phyloP scores from a whole-genome alignment of 495 filamentous ascomycete genomes.

The Beverwykella pulmonaria region DNA sequence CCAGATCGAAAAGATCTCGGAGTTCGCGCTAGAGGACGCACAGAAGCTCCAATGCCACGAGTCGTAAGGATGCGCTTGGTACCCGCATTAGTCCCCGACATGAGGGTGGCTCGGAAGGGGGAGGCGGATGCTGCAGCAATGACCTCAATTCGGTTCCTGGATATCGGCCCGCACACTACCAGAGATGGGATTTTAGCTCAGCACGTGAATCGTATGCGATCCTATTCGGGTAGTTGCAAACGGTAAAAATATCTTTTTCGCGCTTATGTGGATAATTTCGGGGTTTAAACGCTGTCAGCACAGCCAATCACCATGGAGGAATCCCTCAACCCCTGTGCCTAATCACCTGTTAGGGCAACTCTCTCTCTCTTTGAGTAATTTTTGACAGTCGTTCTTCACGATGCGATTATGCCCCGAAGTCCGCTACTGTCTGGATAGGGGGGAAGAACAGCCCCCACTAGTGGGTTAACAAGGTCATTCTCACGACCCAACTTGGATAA shows the following conservation, averaged over 20 bases:
- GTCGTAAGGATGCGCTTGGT: constrained; percentile 13
- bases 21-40: constrained; percentile 3
- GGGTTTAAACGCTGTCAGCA: neutral
- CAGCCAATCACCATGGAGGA: neutral
- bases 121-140: neutral
- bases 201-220: neutral
- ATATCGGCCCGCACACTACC: neutral
- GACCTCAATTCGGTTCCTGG: constrained; percentile 8
- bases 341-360: neutral
- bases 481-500: neutral
- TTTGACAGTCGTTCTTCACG: neutral
- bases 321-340: neutral
- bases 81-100: constrained; percentile 26
- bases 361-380: neutral
- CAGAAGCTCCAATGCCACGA: neutral
- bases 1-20: neutral
- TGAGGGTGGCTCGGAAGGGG: neutral
- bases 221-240: neutral
- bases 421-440: neutral
- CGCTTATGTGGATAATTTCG: neutral
- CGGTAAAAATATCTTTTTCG: neutral
- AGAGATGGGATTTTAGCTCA: neutral
- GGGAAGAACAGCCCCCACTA: neutral
- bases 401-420: neutral
- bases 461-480: neutral